These are phyloP conservation scores for Eurotiales sp. DNA, from an alignment of 2,329 filamentous ascomycete species.

Conservation along the genomic window DNA sequence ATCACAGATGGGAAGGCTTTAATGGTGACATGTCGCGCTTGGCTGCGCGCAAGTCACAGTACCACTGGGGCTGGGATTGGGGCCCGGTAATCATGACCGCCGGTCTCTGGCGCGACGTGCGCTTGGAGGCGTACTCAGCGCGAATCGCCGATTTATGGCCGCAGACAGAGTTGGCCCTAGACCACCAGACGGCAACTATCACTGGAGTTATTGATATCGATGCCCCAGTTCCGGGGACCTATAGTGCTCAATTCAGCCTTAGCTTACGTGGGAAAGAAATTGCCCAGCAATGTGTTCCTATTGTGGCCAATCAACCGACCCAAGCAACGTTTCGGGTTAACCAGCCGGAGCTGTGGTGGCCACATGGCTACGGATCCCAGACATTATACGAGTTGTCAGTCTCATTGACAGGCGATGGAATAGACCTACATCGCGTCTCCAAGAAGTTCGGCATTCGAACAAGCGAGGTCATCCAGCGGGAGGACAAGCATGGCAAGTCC, in stretches of 20 bases:
- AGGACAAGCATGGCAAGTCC: slow-evolving; percentile 54
- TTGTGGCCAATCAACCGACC: background rate
- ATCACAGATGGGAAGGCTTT: slow-evolving; percentile 46
- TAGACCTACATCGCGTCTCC: slow-evolving; percentile 42
- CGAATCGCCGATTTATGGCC: slow-evolving; percentile 50
- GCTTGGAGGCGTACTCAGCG: slow-evolving; percentile 21
- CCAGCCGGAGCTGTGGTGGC: slow-evolving; percentile 57
- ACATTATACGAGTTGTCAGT: slow-evolving; percentile 52
- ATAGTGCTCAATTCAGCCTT: slow-evolving; percentile 11
- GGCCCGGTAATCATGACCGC: slow-evolving; percentile 60
- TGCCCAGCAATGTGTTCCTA: slow-evolving; percentile 40
- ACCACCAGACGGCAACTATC: slow-evolving; percentile 39
- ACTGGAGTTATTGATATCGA: slow-evolving; percentile 36
- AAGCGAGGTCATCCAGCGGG: slow-evolving; percentile 31
- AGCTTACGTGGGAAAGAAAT: slow-evolving; percentile 14
- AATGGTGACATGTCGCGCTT: slow-evolving; percentile 46
- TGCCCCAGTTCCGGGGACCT: slow-evolving; percentile 17
- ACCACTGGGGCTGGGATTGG: slow-evolving; percentile 69
- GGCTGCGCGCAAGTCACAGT: slow-evolving; percentile 62
- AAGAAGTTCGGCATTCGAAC: slow-evolving; percentile 56
- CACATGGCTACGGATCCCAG: slow-evolving; percentile 56
- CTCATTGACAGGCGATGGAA: slow-evolving; percentile 39
- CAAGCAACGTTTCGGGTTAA: slow-evolving; percentile 14
- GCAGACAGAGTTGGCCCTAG: slow-evolving; percentile 36
- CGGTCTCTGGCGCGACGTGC: slow-evolving; percentile 64